Percentiles rank a stretch among this genome's conserved stretches.
Conservation (phyloP, 768 basidiomycete genomes). For the Artomyces pyxidatus region DNA sequence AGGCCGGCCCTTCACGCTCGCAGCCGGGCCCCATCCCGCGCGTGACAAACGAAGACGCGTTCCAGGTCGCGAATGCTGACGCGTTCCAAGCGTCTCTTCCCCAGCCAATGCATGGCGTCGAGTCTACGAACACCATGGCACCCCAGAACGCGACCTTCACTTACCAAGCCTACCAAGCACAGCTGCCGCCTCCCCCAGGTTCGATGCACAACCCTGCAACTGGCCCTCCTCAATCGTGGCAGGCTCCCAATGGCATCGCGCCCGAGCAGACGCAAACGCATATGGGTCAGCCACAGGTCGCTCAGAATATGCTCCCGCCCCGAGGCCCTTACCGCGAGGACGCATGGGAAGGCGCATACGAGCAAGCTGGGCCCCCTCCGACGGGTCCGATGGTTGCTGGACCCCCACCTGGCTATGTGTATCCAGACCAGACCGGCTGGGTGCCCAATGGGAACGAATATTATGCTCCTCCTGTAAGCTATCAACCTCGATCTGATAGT, state of each 20-base stretch:
- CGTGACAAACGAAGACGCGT: constrained; percentile 9
- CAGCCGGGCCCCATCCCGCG: constrained; percentile 15
- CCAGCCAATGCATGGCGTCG: constrained; percentile 14
- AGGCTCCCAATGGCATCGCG: constrained; percentile 48
- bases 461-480: constrained; percentile 48
- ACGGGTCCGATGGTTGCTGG: constrained; percentile 41
- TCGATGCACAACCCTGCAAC: constrained; percentile 39
- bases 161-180: constrained; percentile 29
- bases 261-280: constrained; percentile 58
- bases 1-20: constrained; percentile 11
- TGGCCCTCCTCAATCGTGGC: constrained; percentile 57
- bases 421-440: constrained; percentile 49
- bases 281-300: constrained; percentile 28
- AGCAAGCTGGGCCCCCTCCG: constrained; percentile 31
- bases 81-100: constrained; percentile 8
- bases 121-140: constrained; percentile 17
- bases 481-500: neutral
- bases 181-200: constrained; percentile 29
- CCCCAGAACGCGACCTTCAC: constrained; percentile 18
- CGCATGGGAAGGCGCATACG: constrained; percentile 50
- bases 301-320: constrained; percentile 16
- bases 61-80: constrained; percentile 13
- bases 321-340: constrained; percentile 16
- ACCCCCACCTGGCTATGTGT: constrained; percentile 40
- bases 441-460: constrained; percentile 39